phyloP scores from a whole-genome alignment of 2,329 filamentous ascomycete species.

The Onygena corvina region DNA sequence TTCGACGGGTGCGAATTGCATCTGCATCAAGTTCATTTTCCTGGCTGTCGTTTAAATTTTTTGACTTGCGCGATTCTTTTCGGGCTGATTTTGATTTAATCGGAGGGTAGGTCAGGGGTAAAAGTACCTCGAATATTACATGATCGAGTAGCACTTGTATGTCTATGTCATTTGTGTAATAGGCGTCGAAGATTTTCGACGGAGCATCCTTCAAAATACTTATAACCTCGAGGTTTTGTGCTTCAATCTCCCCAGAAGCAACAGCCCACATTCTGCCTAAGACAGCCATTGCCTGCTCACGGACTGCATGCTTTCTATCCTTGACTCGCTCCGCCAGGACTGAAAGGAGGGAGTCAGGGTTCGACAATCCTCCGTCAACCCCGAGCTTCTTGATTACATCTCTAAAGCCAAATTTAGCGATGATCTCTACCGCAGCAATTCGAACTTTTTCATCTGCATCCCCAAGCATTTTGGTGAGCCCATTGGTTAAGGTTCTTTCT shows the following conservation, averaged over 20 bases:
- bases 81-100: slow-evolving; percentile 44
- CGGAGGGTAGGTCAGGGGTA: slow-evolving; percentile 80
- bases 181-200: slow-evolving; percentile 71
- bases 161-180: slow-evolving; percentile 79
- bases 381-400: slow-evolving; percentile 75
- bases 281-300: slow-evolving; percentile 74
- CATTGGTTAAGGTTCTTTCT: slow-evolving; percentile 60
- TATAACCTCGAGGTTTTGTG: slow-evolving; percentile 64
- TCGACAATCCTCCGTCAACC: slow-evolving; percentile 58
- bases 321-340: slow-evolving; percentile 79
- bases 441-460: slow-evolving; percentile 88
- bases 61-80: slow-evolving; percentile 44
- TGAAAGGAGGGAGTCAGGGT: slow-evolving; percentile 64
- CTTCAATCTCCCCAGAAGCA: slow-evolving; percentile 71
- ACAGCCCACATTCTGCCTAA: slow-evolving; percentile 89
- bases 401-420: slow-evolving; percentile 67
- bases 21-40: slow-evolving; percentile 33
- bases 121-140: slow-evolving; percentile 71
- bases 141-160: slow-evolving; percentile 74
- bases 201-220: slow-evolving; percentile 70
- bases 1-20: slow-evolving; percentile 68
- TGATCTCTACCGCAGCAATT: slow-evolving; percentile 71
- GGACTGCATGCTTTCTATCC: slow-evolving; percentile 69
- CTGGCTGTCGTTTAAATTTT: slow-evolving; percentile 27
- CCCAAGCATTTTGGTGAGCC: slow-evolving; percentile 65